Base-by-base conservation (phyloP, 176 grass and related monocot genomes). In the Oryza australiensis region DNA sequence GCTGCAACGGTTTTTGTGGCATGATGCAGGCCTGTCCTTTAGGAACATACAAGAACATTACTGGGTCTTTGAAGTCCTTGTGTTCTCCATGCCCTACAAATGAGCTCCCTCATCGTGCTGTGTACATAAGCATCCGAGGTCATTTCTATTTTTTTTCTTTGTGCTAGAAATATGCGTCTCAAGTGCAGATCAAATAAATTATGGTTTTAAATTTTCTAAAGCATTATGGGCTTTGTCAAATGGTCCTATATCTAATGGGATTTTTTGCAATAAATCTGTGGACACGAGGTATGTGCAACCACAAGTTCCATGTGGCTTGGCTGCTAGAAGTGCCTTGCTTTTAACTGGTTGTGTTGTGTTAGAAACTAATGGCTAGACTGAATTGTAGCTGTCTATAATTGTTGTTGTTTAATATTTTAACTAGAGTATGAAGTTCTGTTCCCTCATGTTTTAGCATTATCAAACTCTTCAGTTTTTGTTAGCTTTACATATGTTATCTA, bases 31-130 rank as follows among this genome's bases (percentile, higher is more conserved):
- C 94, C 70, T 98, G 95, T 59, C 95, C 95, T 76, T 71, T 89
- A 81, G 95, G 95, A 80, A 98, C 95, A 71, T 98, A 92, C 85
- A 98, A 98, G 92, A 98, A 98, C 87, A 82, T 86, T 64, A 95
- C 88, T 84, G 95, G 95, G 59, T 98, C 95, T 80, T 91, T 88
- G 86, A 85, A 89, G 80, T 84, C 89, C 24, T 84, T 91, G 55
- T 98, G 95, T 89, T 84, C 53, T 51, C 71, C 51, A 59, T 98
- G 95, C 79, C 95, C 92, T 76, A 73, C 88, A 78, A 73, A 57
- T 77, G 92, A 90, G 42, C 90, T 98, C 66, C 95, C 95, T 77
- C 90, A 63, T 57, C 92, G 92, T 70, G 92, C 95, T 75, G 62
- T 93, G 28, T 93, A 93, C 40, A 78, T 80, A 30, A 81, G 73